Base-by-base conservation (phyloP, 306 rosid species). In the Carpinus viminea region DNA sequence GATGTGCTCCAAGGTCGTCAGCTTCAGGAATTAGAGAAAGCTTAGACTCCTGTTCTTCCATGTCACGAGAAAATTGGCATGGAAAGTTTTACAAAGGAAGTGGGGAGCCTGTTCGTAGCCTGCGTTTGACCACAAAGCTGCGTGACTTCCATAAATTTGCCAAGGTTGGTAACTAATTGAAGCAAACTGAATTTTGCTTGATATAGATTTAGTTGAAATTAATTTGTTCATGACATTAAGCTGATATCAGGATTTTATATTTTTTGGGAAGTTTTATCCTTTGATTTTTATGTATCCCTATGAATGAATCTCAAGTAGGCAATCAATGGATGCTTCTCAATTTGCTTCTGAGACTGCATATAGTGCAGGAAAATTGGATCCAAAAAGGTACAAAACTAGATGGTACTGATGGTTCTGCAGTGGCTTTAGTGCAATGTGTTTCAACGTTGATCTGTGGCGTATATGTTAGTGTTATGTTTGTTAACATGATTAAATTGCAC, bases 81-180 rank as follows among this genome's bases (percentile, higher is more conserved):
- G 97, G 97, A 80, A 95, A 85, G 85, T 77, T 73, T 75, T 64
- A n/a, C 78, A 93, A 72, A 89, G 98, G 96, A 75, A 83, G 86
- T 82, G 93, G 84, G n/a, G 99, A 95, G 80, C 82, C 88, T 50
- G 79, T 78, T 61, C 91, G 92, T 72, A 79, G 87, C 87, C 91
- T 95, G 72, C 94, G 96, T 48, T 87, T 95, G 88, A 93, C 99
- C 77, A 80, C 97, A 83, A 91, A 90, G 85, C 94, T 95, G 60
- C 97, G 98, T 54, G 98, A 95, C 83, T 93, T 93, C 59, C 84
- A 95, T 20, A 95, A 85, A 87, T 87, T 79, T 84, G 96, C 98
- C 76, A 95, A 95, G 96, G 99, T 95, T 69, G 66, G 87, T 82
- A 60, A 62, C 47, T 53, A 16, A 76, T 34, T 64, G 21, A 73